Conservation (phyloP, 495 filamentous ascomycete species). For the Thozetella sp. region DNA sequence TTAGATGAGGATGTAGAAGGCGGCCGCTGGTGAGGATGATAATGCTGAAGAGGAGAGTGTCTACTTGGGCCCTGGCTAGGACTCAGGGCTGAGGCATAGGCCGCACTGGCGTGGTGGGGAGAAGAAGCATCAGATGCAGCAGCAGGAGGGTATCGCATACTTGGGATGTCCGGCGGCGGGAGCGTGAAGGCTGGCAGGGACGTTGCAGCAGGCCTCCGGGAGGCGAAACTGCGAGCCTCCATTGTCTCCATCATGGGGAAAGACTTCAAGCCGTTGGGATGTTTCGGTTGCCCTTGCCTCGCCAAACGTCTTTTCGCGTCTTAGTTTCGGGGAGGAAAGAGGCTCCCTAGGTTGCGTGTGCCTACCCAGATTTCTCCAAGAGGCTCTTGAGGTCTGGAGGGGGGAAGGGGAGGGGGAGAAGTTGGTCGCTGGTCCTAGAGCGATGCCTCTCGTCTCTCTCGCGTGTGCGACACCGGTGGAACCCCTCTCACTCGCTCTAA, state of each 20-base stretch:
- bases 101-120: background rate
- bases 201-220: conserved; percentile 61
- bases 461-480: background rate
- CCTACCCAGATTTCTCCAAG: conserved; percentile 1
- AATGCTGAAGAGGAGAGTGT: conserved; percentile 1
- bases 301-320: background rate
- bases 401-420: background rate
- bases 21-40: conserved; percentile 7
- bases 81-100: background rate
- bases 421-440: background rate
- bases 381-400: background rate
- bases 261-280: background rate
- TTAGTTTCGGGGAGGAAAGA: background rate
- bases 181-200: conserved; percentile 57
- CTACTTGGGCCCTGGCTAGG: background rate
- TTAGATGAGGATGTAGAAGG: conserved; percentile 1
- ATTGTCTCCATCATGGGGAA: background rate
- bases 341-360: background rate
- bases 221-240: conserved; percentile 23
- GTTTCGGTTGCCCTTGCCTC: background rate
- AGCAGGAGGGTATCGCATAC: conserved; percentile 38
- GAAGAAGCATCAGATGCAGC: conserved; percentile 4
- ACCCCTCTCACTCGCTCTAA: background rate
- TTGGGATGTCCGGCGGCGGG: conserved; percentile 56
- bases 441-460: too few species aligned